Evolutionary conservation across 2,329 filamentous ascomycete genomes (phyloP).

Genomic region (Alternaria sp.): DNA sequence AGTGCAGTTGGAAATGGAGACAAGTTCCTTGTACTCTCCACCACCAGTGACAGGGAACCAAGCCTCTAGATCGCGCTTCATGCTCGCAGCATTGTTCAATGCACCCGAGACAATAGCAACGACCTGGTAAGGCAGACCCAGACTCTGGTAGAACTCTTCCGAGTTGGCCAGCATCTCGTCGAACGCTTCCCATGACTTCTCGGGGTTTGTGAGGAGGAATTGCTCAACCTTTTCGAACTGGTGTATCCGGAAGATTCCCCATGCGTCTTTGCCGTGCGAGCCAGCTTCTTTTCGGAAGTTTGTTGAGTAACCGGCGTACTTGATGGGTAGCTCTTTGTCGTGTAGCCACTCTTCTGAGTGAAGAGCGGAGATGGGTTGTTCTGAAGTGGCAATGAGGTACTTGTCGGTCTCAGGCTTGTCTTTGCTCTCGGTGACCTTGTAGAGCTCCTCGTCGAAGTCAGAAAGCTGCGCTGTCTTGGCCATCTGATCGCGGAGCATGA

Average conservation of each 20-base stretch:
- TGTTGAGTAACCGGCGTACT: conserved; percentile 87
- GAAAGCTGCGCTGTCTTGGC: conserved; percentile 97
- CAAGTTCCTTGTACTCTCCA: conserved; percentile 97
- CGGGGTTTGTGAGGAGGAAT: conserved; percentile 72
- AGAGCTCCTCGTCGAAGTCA: conserved; percentile 97
- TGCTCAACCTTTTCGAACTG: conserved; percentile 80
- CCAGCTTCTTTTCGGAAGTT: conserved; percentile 97
- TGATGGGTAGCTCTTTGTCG: conserved; percentile 85
- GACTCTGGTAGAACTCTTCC: conserved; percentile 93
- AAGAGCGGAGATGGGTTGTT: conserved; percentile 92
- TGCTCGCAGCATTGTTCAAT: conserved; percentile 61
- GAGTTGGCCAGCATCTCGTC: conserved; percentile 91
- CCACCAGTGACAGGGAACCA: conserved; percentile 68
- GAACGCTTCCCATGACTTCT: conserved; percentile 87
- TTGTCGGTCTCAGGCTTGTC: conserved; percentile 86
- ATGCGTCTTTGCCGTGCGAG: conserved; percentile 89
- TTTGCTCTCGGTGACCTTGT: conserved; percentile 88
- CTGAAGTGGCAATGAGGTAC: conserved; percentile 77
- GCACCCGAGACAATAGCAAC: conserved; percentile 97
- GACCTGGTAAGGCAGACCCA: conserved; percentile 89
- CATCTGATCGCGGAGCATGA: conserved; percentile 97
- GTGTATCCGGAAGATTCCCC: conserved; percentile 98
- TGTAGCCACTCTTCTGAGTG: conserved; percentile 92
- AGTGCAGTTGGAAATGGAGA: conserved; percentile 97
- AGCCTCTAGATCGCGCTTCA: conserved; percentile 96